These are phyloP conservation scores for Fusarium papillatum DNA, from an alignment of 2,329 filamentous ascomycete species.

Conservation along the genomic window DNA sequence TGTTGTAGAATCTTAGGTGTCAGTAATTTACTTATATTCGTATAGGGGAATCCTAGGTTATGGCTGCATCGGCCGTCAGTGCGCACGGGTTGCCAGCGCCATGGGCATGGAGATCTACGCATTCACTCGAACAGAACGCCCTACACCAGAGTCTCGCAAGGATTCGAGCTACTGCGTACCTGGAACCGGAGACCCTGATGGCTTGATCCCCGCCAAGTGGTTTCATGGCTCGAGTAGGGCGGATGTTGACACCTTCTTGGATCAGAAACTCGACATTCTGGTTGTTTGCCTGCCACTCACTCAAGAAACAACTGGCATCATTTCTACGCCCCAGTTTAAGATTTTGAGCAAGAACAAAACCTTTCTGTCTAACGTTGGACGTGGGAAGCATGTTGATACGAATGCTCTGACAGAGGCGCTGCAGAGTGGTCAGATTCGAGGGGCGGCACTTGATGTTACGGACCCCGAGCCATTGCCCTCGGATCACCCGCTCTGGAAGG, in stretches of 20 bases:
- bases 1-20: neutral
- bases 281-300: constrained; percentile 57
- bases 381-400: neutral
- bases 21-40: fast-evolving
- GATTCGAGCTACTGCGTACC: neutral
- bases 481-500: constrained; percentile 64
- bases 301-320: constrained; percentile 66
- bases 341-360: neutral
- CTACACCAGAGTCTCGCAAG: constrained; percentile 66
- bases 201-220: neutral
- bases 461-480: neutral
- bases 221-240: constrained; percentile 47
- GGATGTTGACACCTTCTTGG: constrained; percentile 60
- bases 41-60: constrained; percentile 48
- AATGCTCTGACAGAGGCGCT: neutral
- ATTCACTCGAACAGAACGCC: constrained; percentile 72
- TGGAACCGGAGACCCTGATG: neutral
- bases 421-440: neutral
- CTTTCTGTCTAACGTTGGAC: neutral
- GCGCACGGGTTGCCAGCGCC: constrained; percentile 63
- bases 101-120: constrained; percentile 77
- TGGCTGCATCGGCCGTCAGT: constrained; percentile 58
- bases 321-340: constrained; percentile 47
- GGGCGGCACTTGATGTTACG: neutral
- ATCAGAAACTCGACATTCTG: constrained; percentile 56